phyloP scores from a whole-genome alignment of 371 early-diverging fungal genomes.

The Lichtheimia hyalospora region DNA sequence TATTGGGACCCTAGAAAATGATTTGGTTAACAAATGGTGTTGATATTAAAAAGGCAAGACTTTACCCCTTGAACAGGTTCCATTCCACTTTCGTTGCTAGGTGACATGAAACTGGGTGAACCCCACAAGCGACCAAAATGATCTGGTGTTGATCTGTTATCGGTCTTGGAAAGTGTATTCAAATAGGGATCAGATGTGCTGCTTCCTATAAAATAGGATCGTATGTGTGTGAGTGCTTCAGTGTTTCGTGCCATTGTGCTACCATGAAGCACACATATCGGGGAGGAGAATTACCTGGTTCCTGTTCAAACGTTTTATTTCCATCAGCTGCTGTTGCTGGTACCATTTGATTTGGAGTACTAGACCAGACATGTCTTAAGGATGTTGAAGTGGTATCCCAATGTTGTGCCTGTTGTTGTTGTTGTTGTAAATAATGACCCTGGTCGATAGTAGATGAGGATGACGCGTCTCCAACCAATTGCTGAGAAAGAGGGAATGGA shows the following conservation, averaged over 20 bases:
- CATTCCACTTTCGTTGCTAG: not conserved
- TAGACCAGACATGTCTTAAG: constrained; percentile 9
- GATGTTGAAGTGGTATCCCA: not conserved
- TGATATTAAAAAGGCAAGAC: not conserved
- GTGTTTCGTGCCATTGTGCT: too few species aligned
- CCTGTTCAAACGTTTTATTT: not conserved
- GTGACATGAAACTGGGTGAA: not conserved
- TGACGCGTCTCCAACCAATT: constrained; percentile 5
- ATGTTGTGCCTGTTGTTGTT: not conserved
- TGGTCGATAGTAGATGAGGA: constrained; percentile 4
- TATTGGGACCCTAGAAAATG: too few species aligned
- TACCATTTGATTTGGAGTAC: constrained; percentile 5
- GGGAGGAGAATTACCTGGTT: too few species aligned
- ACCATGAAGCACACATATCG: too few species aligned
- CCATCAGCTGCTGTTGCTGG: constrained; percentile 1
- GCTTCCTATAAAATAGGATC: too few species aligned
- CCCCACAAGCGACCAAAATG: not conserved
- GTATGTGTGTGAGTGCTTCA: too few species aligned
- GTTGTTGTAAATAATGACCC: not conserved
- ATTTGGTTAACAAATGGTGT: too few species aligned
- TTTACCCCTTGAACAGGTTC: constrained; percentile 7
- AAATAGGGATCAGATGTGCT: too few species aligned
- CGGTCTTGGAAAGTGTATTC: too few species aligned
- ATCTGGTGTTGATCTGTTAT: not conserved
- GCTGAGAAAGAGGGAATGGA: not conserved